Evolutionary conservation across 352 stramenopile genomes (phyloP).

Genomic region (Elongisporangium prolatum): DNA sequence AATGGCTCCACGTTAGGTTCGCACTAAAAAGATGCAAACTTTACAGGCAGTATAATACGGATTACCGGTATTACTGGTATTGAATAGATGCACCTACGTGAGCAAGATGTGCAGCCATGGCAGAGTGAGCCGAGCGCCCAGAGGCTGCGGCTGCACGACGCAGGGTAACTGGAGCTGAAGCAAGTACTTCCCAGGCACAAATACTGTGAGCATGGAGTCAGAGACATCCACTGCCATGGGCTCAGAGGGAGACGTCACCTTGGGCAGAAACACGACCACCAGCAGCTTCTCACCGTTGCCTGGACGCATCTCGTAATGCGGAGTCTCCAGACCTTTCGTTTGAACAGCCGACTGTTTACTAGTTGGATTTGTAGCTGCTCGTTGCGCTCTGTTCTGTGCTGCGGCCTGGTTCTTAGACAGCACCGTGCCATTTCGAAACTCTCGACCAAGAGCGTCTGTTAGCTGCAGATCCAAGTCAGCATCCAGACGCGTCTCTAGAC

Average conservation of each 20-base stretch:
- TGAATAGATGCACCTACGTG: not conserved
- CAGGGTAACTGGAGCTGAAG: conserved; percentile 43
- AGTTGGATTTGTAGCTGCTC: not conserved
- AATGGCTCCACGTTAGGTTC: not conserved
- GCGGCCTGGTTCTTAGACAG: conserved; percentile 64
- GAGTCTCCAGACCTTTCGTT: conserved; percentile 19
- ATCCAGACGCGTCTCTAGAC: conserved; percentile 41
- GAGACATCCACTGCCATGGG: conserved; percentile 44
- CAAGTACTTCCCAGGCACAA: conserved; percentile 49
- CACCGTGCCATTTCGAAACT: conserved; percentile 61
- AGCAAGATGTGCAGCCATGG: not conserved
- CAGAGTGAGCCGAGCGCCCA: not conserved
- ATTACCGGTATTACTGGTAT: not conserved
- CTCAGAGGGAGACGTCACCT: conserved; percentile 23
- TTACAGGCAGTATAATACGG: not conserved
- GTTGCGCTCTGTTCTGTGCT: conserved; percentile 10
- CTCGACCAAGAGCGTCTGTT: conserved; percentile 41
- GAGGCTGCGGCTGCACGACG: not conserved
- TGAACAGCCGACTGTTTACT: not conserved
- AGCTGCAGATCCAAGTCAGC: conserved; percentile 45
- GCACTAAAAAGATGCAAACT: not conserved
- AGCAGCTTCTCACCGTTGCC: conserved; percentile 23
- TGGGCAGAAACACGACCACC: conserved; percentile 38
- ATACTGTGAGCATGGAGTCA: conserved; percentile 36
- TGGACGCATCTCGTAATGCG: conserved; percentile 32